A percentile compares a stretch with the other conserved stretches of the same genome.
Conservation (phyloP, 306 rosid genomes). For the Rosa persica region DNA sequence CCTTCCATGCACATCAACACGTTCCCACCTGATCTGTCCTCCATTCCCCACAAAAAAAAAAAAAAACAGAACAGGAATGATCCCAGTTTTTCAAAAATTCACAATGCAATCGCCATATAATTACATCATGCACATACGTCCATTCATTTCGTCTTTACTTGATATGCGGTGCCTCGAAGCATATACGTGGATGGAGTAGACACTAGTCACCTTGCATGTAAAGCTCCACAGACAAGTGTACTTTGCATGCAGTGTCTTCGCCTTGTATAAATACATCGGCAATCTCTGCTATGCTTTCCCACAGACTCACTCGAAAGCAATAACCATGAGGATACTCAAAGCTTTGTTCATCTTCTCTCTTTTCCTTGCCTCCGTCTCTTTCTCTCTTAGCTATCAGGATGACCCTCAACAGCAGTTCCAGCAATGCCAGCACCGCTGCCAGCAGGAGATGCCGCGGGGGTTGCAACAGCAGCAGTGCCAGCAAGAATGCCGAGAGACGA, state of each 20-base stretch:
- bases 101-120: not conserved
- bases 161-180: slow-evolving; percentile 4
- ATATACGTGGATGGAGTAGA: not conserved
- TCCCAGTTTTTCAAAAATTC: not conserved
- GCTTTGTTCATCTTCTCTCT: slow-evolving; percentile 15
- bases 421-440: slow-evolving; percentile 19
- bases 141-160: not conserved
- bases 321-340: slow-evolving; percentile 15
- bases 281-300: not conserved
- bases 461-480: not conserved
- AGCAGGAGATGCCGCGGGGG: not conserved
- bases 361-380: slow-evolving; percentile 23
- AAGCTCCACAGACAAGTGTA: not conserved
- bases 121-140: not conserved
- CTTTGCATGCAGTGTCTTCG: not conserved
- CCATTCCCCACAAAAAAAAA: not conserved
- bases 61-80: not conserved
- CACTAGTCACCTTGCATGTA: slow-evolving; percentile 47
- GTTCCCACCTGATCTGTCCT: slow-evolving; percentile 14
- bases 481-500: not conserved
- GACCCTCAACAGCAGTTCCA: not conserved
- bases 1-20: slow-evolving; percentile 34
- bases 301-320: not conserved
- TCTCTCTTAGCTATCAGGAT: slow-evolving; percentile 5
- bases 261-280: not conserved